Percentiles rank a stretch among this genome's conserved stretches.
Evolutionary conservation across 2,329 filamentous ascomycete species (phyloP).

Genomic region (Aureobasidium sp.): DNA sequence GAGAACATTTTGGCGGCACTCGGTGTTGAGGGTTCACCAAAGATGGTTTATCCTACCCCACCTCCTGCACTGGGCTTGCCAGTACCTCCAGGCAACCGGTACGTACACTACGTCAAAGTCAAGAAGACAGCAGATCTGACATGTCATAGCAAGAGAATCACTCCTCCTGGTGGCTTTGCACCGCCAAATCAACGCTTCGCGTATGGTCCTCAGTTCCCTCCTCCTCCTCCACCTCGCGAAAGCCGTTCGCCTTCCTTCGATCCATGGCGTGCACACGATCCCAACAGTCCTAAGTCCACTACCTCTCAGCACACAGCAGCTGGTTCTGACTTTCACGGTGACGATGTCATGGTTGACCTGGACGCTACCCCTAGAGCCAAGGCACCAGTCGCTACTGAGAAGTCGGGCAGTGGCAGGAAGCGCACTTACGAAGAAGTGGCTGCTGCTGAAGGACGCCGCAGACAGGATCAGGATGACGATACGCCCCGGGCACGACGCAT

Average conservation of each 20-base stretch:
- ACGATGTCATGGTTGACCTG: constrained; percentile 14
- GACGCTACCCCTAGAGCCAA: constrained; percentile 20
- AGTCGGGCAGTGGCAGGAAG: constrained; percentile 20
- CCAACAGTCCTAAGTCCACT: constrained; percentile 18
- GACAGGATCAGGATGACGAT: constrained; percentile 19
- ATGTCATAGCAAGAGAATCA: neutral
- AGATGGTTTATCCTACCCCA: constrained; percentile 32
- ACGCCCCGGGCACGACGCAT: constrained; percentile 13
- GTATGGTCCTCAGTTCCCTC: constrained; percentile 18
- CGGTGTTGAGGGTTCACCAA: constrained; percentile 33
- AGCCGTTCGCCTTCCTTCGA: constrained; percentile 19
- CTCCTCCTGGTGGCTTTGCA: neutral
- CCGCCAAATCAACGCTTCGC: neutral
- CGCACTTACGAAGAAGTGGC: constrained; percentile 20
- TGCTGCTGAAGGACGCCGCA: constrained; percentile 15
- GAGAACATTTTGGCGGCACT: constrained; percentile 32
- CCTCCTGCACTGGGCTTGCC: constrained; percentile 30
- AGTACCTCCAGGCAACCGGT: constrained; percentile 21
- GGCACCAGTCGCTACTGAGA: neutral
- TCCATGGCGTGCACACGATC: constrained; percentile 17
- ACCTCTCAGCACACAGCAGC: constrained; percentile 21
- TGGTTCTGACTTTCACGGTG: constrained; percentile 22
- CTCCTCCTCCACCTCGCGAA: constrained; percentile 19
- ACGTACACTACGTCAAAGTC: neutral
- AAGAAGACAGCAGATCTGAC: neutral